phyloP scores from a whole-genome alignment of 2,329 filamentous ascomycete species.

The Penicillium sp. region DNA sequence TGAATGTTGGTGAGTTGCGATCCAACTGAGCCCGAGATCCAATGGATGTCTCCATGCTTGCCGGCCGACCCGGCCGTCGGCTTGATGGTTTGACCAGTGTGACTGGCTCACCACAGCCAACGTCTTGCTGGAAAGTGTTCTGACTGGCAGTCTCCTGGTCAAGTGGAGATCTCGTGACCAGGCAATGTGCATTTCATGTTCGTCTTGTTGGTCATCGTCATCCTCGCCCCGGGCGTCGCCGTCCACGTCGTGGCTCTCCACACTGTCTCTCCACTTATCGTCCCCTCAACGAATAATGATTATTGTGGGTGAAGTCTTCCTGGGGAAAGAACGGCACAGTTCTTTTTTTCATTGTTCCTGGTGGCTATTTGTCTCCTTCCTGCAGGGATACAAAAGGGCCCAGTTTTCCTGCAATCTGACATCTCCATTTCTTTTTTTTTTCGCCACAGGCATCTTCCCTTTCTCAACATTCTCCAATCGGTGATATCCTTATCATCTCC shows the following conservation, averaged over 20 bases:
- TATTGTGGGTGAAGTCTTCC: slow-evolving; percentile 6
- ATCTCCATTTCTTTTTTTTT: slow-evolving; percentile 6
- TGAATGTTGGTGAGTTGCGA: neutral
- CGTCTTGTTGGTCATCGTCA: slow-evolving; percentile 8
- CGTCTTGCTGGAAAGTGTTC: slow-evolving; percentile 12
- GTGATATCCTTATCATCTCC: neutral
- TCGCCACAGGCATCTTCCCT: slow-evolving; percentile 18
- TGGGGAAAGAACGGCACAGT: neutral
- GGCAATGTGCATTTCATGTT: slow-evolving; percentile 15
- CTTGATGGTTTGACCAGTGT: slow-evolving; percentile 12
- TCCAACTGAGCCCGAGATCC: neutral
- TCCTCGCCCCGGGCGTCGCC: slow-evolving; percentile 12
- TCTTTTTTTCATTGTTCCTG: slow-evolving; percentile 5
- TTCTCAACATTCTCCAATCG: neutral
- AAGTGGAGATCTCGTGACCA: slow-evolving; percentile 16
- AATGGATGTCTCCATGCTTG: neutral
- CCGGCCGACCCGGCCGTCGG: slow-evolving; percentile 10
- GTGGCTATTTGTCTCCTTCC: neutral
- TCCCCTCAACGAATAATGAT: slow-evolving; percentile 9
- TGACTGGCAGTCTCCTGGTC: slow-evolving; percentile 18
- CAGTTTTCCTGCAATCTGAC: slow-evolving; percentile 9
- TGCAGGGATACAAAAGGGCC: slow-evolving; percentile 24
- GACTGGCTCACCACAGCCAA: slow-evolving; percentile 23
- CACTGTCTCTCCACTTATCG: slow-evolving; percentile 18
- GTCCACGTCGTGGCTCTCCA: slow-evolving; percentile 21